These are phyloP conservation scores for Penicillium ucsense DNA, from an alignment of 495 filamentous ascomycete species.

Conservation along the genomic window DNA sequence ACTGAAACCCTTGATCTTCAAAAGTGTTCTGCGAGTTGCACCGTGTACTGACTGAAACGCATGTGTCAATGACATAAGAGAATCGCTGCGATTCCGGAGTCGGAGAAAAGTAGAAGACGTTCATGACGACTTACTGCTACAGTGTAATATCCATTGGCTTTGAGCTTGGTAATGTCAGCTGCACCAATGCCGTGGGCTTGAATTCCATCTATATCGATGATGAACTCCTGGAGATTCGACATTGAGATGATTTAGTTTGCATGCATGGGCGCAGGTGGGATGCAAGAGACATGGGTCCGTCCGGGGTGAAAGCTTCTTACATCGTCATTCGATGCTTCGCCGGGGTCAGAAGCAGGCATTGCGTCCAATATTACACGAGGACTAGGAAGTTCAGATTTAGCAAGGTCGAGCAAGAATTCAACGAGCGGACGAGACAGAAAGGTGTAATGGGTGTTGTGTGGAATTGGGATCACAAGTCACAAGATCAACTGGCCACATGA, in stretches of 20 bases:
- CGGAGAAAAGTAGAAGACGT: too few species aligned
- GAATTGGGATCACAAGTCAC: too few species aligned
- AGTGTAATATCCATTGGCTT: constrained; percentile 60
- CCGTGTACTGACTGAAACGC: constrained; percentile 49
- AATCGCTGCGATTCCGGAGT: neutral
- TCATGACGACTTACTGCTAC: constrained; percentile 43
- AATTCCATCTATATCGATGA: constrained; percentile 66
- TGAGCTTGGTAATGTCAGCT: constrained; percentile 66
- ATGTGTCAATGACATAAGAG: neutral
- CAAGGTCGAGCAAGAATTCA: too few species aligned
- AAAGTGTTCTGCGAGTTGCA: constrained; percentile 53
- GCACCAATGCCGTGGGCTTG: constrained; percentile 67
- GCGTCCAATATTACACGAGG: neutral
- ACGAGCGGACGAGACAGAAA: too few species aligned
- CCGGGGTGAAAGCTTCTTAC: constrained; percentile 16
- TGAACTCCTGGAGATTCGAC: constrained; percentile 34
- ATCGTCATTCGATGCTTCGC: constrained; percentile 48
- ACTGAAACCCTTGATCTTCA: constrained; percentile 73
- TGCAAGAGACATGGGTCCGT: too few species aligned
- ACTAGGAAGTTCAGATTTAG: too few species aligned
- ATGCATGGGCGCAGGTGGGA: too few species aligned
- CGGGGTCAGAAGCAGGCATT: constrained; percentile 43
- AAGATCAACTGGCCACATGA: too few species aligned
- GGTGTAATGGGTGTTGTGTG: too few species aligned
- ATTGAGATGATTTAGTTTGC: too few species aligned